Conservation (phyloP, 2,329 filamentous ascomycete genomes). For the Nothopassalora personata region DNA sequence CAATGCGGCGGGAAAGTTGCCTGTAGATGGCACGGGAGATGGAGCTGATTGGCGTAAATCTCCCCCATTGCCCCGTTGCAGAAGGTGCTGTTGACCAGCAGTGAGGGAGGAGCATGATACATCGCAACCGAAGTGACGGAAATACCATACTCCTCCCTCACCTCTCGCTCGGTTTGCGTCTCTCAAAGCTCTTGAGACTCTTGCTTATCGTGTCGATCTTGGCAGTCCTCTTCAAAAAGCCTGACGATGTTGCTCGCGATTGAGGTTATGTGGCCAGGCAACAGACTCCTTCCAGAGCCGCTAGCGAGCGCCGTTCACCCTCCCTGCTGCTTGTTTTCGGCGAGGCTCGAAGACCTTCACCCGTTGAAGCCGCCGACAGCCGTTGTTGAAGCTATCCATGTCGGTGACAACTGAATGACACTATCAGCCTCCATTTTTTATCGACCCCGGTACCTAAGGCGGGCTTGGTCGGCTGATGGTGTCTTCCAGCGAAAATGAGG, state of each 20-base stretch:
- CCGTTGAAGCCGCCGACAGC: not conserved
- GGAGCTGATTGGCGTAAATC: constrained; percentile 92
- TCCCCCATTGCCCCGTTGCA: constrained; percentile 92
- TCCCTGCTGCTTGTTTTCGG: too few relatives aligned
- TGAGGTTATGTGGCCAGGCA: too few relatives aligned
- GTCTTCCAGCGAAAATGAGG: not conserved
- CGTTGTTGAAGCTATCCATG: not conserved
- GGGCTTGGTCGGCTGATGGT: not conserved
- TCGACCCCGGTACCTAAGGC: not conserved
- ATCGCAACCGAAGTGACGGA: constrained; percentile 66
- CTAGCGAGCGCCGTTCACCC: too few relatives aligned
- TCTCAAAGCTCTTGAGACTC: too few relatives aligned
- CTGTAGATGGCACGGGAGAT: constrained; percentile 83
- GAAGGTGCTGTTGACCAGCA: constrained; percentile 63
- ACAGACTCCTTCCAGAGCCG: too few relatives aligned
- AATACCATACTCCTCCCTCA: too few relatives aligned
- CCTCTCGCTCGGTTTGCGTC: too few relatives aligned
- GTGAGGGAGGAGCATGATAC: constrained; percentile 62
- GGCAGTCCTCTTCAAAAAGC: too few relatives aligned
- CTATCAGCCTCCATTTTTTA: not conserved
- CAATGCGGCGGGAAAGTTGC: constrained; percentile 72
- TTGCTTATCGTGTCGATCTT: too few relatives aligned
- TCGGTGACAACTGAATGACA: not conserved
- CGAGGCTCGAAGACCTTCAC: too few relatives aligned
- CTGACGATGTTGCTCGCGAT: too few relatives aligned